phyloP scores from a whole-genome alignment of 208 protist genomes.

The Acanthamoeba royreba region DNA sequence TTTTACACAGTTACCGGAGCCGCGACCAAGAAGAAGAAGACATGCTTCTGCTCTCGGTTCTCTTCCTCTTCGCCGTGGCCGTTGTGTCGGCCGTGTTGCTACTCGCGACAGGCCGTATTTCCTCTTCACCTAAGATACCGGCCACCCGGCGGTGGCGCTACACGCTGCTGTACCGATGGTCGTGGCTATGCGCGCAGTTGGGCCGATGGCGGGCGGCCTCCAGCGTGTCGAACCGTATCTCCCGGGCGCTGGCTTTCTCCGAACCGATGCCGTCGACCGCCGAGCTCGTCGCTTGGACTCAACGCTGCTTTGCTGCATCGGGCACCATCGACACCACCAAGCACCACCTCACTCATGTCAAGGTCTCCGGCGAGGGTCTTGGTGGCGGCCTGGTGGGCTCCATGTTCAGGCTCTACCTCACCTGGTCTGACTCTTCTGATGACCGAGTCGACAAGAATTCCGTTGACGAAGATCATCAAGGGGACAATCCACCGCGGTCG shows the following conservation, averaged over 20 bases:
- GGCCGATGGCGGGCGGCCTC: background rate
- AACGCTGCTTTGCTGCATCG: background rate
- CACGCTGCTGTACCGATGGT: background rate
- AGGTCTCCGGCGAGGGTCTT: background rate
- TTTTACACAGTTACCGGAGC: too few species aligned
- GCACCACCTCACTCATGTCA: background rate
- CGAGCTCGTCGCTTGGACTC: background rate
- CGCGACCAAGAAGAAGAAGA: too few species aligned
- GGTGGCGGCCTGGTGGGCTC: background rate
- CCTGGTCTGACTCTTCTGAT: background rate
- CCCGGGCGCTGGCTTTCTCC: background rate
- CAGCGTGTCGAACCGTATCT: background rate
- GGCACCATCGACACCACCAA: background rate
- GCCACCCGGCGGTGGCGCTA: too few species aligned
- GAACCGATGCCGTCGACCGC: background rate
- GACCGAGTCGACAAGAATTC: background rate
- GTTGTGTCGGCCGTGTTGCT: too few species aligned
- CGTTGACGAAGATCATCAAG: background rate
- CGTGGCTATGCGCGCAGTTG: background rate
- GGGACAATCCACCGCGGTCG: background rate
- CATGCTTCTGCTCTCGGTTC: too few species aligned
- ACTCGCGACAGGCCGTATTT: too few species aligned
- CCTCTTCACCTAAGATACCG: too few species aligned
- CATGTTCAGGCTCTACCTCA: constrained; percentile 40
- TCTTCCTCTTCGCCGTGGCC: too few species aligned